These are phyloP conservation scores for Paxillus rubicundulus DNA, from an alignment of 768 basidiomycete genomes.

Conservation along the genomic window DNA sequence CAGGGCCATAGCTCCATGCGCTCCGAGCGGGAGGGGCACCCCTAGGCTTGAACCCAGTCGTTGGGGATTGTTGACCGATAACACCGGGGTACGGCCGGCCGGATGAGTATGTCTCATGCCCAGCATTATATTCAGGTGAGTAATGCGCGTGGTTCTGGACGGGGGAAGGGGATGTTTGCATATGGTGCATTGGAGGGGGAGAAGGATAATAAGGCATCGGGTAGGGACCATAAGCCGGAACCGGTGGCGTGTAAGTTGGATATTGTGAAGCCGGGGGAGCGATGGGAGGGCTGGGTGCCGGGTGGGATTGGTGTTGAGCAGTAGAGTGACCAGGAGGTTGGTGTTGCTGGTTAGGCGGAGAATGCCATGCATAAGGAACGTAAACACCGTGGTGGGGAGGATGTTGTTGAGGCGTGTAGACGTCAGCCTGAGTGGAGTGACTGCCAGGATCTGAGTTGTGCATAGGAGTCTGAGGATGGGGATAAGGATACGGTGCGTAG, in stretches of 20 bases:
- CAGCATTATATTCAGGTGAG: conserved; percentile 28
- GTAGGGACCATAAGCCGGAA: conserved; percentile 35
- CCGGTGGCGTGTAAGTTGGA: conserved; percentile 30
- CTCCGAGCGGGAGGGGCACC: conserved; percentile 43
- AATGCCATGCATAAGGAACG: conserved; percentile 34
- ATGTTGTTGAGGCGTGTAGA: conserved; percentile 32
- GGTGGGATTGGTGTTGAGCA: conserved; percentile 38
- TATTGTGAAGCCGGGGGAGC: conserved; percentile 33
- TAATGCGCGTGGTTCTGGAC: conserved; percentile 27
- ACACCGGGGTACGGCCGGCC: conserved; percentile 28
- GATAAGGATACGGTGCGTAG: conserved; percentile 50
- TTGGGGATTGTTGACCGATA: conserved; percentile 30
- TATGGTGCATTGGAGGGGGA: conserved; percentile 28
- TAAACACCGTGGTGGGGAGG: conserved; percentile 32
- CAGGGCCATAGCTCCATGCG: conserved; percentile 73
- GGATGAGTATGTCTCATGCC: conserved; percentile 23
- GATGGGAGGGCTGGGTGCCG: conserved; percentile 29
- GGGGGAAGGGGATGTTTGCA: conserved; percentile 26
- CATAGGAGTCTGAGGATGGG: conserved; percentile 43
- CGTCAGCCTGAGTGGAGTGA: conserved; percentile 28
- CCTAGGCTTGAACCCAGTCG: conserved; percentile 25
- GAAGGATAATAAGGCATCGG: conserved; percentile 35
- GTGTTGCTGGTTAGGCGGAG: conserved; percentile 27
- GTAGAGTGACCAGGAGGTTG: conserved; percentile 38
- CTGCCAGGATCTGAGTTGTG: conserved; percentile 38